Evolutionary conservation across 495 filamentous ascomycete species (phyloP).

Genomic region (Podospora pseudopauciseta): DNA sequence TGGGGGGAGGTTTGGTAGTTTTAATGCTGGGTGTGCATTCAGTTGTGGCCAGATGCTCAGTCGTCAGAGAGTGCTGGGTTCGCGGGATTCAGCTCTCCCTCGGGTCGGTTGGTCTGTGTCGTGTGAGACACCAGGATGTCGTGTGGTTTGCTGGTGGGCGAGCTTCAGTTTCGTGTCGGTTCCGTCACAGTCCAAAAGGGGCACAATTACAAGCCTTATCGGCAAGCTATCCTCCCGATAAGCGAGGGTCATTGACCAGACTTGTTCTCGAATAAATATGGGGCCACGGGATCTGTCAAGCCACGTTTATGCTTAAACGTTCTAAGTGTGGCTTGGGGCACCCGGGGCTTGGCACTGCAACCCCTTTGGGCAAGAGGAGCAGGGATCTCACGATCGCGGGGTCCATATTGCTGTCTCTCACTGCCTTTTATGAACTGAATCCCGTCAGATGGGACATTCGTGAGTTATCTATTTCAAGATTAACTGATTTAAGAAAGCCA

Average conservation of each 20-base stretch:
- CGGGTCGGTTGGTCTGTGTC: not conserved
- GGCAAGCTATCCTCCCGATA: conserved; percentile 12
- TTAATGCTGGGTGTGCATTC: not conserved
- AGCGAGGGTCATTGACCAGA: conserved; percentile 10
- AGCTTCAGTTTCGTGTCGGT: not conserved
- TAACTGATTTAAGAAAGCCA: not conserved
- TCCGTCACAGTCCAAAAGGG: not conserved
- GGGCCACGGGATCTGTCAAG: conserved; percentile 1
- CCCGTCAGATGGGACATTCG: not conserved
- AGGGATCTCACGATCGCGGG: conserved; percentile 9
- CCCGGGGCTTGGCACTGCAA: not conserved
- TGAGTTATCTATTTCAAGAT: not conserved
- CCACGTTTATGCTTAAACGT: conserved; percentile 12
- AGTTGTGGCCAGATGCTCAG: not conserved
- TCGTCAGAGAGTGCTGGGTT: not conserved
- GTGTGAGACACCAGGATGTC: not conserved
- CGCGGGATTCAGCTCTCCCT: not conserved
- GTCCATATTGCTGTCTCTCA: conserved; percentile 3
- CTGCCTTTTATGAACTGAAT: conserved; percentile 11
- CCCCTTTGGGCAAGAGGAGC: conserved; percentile 4
- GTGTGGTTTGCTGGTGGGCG: not conserved
- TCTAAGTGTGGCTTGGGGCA: conserved; percentile 15
- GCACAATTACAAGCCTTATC: conserved; percentile 13
- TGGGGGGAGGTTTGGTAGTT: not conserved
- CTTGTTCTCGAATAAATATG: not conserved